Conservation (phyloP, 169 alveolate genomes). For the Perkinsus chesapeaki region DNA sequence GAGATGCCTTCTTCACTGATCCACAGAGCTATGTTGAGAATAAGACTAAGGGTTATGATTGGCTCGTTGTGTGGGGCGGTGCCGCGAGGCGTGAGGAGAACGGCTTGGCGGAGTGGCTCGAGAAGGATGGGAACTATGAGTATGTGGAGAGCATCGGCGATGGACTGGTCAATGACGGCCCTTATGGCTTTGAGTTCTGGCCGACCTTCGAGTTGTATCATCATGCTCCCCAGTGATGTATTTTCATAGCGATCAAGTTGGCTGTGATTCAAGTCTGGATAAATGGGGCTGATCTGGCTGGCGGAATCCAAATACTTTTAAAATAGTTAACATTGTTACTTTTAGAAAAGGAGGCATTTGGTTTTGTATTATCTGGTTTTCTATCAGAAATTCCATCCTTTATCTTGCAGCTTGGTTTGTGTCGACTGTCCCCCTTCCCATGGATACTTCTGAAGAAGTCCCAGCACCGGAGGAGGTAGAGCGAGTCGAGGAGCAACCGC, state of each 20-base stretch:
- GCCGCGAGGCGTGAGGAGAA: not conserved
- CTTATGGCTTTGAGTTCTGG: not conserved
- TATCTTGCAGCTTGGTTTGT: not conserved
- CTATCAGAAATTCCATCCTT: too few relatives aligned
- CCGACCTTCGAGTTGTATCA: not conserved
- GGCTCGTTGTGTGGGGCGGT: not conserved
- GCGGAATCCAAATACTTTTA: too few relatives aligned
- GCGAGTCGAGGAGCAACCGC: not conserved
- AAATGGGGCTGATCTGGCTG: too few relatives aligned
- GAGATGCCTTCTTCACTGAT: not conserved
- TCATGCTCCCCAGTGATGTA: not conserved
- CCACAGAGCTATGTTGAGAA: not conserved
- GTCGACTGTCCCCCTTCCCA: not conserved
- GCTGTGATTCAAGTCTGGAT: not conserved
- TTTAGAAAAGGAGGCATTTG: too few relatives aligned
- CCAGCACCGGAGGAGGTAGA: not conserved
- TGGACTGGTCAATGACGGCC: not conserved
- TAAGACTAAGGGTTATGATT: not conserved
- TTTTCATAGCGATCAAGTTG: not conserved
- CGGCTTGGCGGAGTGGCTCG: not conserved
- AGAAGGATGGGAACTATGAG: not conserved
- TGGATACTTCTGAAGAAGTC: not conserved
- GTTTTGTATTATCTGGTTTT: too few relatives aligned
- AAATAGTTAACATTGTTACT: too few relatives aligned
- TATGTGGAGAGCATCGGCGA: not conserved